A percentile compares a stretch with the other conserved stretches of the same genome.
Evolutionary conservation across 306 rosid species (phyloP).

Genomic region (Aeschynomene evenia): DNA sequence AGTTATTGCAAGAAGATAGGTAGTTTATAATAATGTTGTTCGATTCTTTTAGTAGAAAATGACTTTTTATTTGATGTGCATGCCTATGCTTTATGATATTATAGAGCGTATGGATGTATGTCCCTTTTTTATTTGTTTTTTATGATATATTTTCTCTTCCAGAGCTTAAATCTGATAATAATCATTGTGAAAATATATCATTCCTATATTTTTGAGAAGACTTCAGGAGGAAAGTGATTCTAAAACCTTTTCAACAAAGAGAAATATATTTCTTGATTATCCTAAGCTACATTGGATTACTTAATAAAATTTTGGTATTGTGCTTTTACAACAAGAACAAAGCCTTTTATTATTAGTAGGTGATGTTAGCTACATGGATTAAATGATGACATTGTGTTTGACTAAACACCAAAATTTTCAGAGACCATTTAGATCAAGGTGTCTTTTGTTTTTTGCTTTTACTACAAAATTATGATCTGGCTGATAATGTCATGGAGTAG

Average conservation of each 20-base stretch:
- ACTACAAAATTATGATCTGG: constrained; percentile 8
- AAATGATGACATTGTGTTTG: too few species aligned
- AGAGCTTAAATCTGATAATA: background rate
- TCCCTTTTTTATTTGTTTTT: background rate
- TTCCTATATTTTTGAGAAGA: background rate
- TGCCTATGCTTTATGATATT: background rate
- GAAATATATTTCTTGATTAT: background rate
- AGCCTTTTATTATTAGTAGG: background rate
- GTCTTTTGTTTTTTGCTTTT: constrained; percentile 13
- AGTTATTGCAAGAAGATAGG: constrained; percentile 86
- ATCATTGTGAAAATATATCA: background rate
- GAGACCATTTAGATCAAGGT: background rate
- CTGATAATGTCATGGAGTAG: constrained; percentile 16
- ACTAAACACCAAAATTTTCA: too few species aligned
- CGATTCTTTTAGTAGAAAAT: background rate
- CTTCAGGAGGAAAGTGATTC: background rate
- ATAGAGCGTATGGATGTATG: background rate
- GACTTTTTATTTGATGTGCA: background rate
- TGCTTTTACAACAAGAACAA: background rate
- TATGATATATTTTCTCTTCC: background rate
- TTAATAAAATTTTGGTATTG: background rate
- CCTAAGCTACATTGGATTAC: background rate
- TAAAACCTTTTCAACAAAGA: background rate
- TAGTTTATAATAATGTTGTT: constrained; percentile 23
- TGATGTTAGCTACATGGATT: background rate